Evolutionary conservation across 2,329 filamentous ascomycete genomes (phyloP), one percentile per base, ranked within the genome.

Genomic region (Aureobasidium musti): DNA sequence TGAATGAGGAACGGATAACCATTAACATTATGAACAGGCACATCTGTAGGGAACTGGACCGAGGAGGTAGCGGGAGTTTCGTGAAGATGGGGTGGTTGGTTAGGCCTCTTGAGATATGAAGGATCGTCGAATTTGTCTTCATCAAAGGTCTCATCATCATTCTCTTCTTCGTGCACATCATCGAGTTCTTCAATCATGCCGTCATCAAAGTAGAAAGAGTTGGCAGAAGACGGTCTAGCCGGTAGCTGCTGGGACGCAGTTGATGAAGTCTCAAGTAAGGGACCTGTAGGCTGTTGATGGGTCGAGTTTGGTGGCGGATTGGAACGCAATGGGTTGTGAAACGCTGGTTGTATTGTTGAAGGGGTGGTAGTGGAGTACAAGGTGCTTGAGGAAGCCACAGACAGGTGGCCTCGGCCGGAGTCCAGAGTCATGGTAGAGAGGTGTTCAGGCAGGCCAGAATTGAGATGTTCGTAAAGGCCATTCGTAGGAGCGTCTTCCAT

Each of bases 41-140:
- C 52, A 13, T 35, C 28, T 33, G 26, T 1, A n/a, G 35, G 23
- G 13, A n/a, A 7, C 11, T 26, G 23, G 10, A 8, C 30, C 2
- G 43, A 28, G 17, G 59, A 6, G 4, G 21, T 17, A 5, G 45
- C 10, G 19, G 57, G 13, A 8, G 11, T 2, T 30, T 61, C 43
- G 6, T 61, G 28, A 21, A 47, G 43, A 14, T 54, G 52, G 13
- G 30, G 19, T 5, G 59, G 59, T 26, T 50, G 45, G 39, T 56
- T 54, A 3, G 59, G 57, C 35, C 52, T 64, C 14, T 64, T 64
- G 10, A 67, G 50, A 53, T 64, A 67, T 10, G 57, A 56, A 21
- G 66, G 66, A 21, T 67, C 59, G 26, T 67, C 66, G 78, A 80
- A 10, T 76, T 79, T 30, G 72, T 71, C 19, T 78, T 70, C 81